These are phyloP conservation scores for Leishmania gerbilli DNA, from an alignment of 208 protist species.

Conservation along the genomic window DNA sequence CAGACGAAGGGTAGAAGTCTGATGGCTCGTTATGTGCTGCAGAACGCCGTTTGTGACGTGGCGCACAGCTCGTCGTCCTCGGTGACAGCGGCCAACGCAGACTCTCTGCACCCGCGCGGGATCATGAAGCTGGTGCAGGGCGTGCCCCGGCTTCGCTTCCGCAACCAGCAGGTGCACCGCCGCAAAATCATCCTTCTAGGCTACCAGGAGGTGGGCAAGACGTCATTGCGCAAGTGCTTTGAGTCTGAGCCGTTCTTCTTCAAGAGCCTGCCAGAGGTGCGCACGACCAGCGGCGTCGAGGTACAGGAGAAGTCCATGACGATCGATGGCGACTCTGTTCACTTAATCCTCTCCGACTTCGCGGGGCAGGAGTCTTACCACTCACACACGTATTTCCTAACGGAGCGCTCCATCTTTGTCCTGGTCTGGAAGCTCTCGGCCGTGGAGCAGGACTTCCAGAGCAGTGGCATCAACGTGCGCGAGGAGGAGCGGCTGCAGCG, in stretches of 20 bases:
- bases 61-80: conserved; percentile 13
- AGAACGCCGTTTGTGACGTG: conserved; percentile 38
- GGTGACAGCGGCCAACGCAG: conserved; percentile 2
- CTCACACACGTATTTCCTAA: conserved; percentile 87
- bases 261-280: conserved; percentile 75
- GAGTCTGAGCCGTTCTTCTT: conserved; percentile 87
- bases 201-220: conserved; percentile 91
- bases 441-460: conserved; percentile 85
- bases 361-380: conserved; percentile 89
- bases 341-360: conserved; percentile 85
- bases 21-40: conserved; percentile 54
- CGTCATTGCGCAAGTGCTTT: conserved; percentile 88
- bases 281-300: conserved; percentile 82
- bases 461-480: conserved; percentile 68
- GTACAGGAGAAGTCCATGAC: conserved; percentile 60
- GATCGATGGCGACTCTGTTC: conserved; percentile 57
- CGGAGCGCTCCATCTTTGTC: conserved; percentile 81
- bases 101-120: conserved; percentile 17
- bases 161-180: conserved; percentile 65
- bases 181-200: conserved; percentile 87
- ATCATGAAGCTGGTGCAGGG: conserved; percentile 18
- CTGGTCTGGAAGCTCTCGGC: conserved; percentile 92
- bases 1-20: conserved; percentile 39
- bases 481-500: conserved; percentile 87
- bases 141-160: conserved; percentile 40